Evolutionary conservation across 116 monocot species (phyloP).

Genomic region (Trichopus zeylanicus): DNA sequence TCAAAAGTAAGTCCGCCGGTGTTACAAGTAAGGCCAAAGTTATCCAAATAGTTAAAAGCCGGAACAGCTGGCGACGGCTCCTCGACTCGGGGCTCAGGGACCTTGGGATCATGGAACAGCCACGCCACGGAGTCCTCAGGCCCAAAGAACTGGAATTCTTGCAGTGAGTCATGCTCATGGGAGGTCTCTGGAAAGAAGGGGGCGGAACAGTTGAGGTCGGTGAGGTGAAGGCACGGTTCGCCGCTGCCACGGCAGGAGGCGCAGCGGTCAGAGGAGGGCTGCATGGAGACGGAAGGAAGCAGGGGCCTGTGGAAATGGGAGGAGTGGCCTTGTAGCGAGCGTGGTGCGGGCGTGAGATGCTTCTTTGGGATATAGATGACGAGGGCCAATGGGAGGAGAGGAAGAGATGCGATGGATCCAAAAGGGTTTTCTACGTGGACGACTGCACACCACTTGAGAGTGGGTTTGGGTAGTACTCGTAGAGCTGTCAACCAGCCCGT

Average conservation of each 20-base stretch:
- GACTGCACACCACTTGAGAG: constrained; percentile 20
- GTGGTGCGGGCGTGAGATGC: neutral
- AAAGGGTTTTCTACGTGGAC: constrained; percentile 27
- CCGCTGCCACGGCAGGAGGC: constrained; percentile 10
- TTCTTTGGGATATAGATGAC: neutral
- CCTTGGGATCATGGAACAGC: constrained; percentile 23
- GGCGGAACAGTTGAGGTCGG: constrained; percentile 22
- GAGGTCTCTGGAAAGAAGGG: constrained; percentile 7
- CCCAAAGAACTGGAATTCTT: constrained; percentile 53
- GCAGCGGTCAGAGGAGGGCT: constrained; percentile 9
- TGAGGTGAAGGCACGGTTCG: constrained; percentile 12
- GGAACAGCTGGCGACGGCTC: neutral
- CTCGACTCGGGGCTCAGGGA: neutral
- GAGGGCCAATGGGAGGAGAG: constrained; percentile 20
- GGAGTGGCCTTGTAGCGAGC: neutral
- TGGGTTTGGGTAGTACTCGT: neutral
- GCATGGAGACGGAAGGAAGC: neutral
- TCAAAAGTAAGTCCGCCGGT: constrained; percentile 14
- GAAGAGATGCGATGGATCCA: constrained; percentile 33
- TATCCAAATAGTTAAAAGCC: constrained; percentile 15
- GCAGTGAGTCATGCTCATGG: constrained; percentile 7
- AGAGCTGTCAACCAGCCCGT: too few relatives aligned
- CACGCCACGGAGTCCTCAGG: constrained; percentile 25
- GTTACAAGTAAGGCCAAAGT: constrained; percentile 8
- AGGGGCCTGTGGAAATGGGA: neutral